Evolutionary conservation across 2,329 filamentous ascomycete species (phyloP).

Genomic region (Fusarium agapanthi): DNA sequence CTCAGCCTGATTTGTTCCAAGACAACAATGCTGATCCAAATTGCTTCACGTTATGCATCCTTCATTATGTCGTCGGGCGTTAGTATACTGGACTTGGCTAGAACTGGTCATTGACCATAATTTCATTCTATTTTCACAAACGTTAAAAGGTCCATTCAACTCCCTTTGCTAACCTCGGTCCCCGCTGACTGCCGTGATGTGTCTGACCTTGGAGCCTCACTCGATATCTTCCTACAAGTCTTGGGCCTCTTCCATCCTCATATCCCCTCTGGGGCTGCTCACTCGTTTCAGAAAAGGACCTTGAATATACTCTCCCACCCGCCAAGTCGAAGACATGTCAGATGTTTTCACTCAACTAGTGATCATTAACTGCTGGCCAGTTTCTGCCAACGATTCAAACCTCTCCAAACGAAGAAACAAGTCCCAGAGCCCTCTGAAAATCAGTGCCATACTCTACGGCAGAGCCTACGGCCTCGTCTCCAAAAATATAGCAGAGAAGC

Average conservation of each 20-base stretch:
- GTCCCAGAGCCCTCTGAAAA: not conserved
- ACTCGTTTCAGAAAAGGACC: not conserved
- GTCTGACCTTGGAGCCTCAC: not conserved
- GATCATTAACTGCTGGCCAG: conserved; percentile 3
- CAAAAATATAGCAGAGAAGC: not conserved
- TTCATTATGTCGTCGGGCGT: not conserved
- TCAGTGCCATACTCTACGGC: not conserved
- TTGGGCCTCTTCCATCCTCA: not conserved
- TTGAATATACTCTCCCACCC: not conserved
- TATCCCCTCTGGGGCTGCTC: not conserved
- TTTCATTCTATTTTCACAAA: not conserved
- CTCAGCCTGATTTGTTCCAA: conserved; percentile 9
- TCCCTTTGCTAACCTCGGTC: not conserved
- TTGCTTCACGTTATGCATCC: not conserved
- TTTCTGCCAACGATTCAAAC: not conserved
- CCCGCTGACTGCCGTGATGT: not conserved
- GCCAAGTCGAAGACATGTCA: conserved; percentile 12
- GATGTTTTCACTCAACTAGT: not conserved
- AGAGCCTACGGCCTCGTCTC: conserved; percentile 6
- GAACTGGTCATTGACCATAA: not conserved
- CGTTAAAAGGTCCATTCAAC: not conserved
- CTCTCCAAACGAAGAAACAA: not conserved
- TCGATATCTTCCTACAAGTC: not conserved
- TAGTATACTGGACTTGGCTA: not conserved
- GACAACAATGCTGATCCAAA: not conserved